Base-by-base conservation (phyloP, 176 grass and related monocot genomes). In the Microstegium vimineum region DNA sequence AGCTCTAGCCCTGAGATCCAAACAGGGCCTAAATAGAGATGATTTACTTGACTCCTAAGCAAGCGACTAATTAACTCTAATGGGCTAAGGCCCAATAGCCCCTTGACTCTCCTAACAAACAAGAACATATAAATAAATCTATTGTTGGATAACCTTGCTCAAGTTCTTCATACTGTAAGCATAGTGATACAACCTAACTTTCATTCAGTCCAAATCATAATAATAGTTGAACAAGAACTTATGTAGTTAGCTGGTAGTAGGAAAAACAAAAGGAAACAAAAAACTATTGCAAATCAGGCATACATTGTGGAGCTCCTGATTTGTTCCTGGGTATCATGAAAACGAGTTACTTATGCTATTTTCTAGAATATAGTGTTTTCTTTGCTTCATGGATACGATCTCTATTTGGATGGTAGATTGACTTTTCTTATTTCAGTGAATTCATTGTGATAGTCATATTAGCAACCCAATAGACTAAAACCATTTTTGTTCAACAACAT, bases 121-220 rank as follows among this genome's bases (percentile, higher is more conserved):
- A n/a, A n/a, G 4, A 78, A 73, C 27, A 74, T 16, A 41, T 22
- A 5, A 47, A 31, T 42, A 63, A 14, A 63, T 7, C 11, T 30
- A 63, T 30, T 3, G 27, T 63, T 63, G 4, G 10, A 13, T 77
- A 32, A 94, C 73, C 2, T 88, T 88, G 83, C 65, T 69, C 26
- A 40, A 84, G 71, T 77, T 70, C 8, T 73, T 61, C n/a, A 31
- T 10, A 47, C 3, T 0, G 8, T 86, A 30, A 86, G 70, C 51
- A 83, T 51, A 74, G 6, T 51, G 5, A 72, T 28, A 61, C 30
- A 46, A 14, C 30, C 7, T 45, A 26, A 62, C 33, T 66, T 43
- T 52, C n/a, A 20, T 26, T 33, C 20, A 81, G 8, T 16, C 3
- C 8, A 76, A 82, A 61, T 41, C 17, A 66, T 3, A 31, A 63